Base-by-base conservation (phyloP, 345 rosid genomes). In the Draba incana region DNA sequence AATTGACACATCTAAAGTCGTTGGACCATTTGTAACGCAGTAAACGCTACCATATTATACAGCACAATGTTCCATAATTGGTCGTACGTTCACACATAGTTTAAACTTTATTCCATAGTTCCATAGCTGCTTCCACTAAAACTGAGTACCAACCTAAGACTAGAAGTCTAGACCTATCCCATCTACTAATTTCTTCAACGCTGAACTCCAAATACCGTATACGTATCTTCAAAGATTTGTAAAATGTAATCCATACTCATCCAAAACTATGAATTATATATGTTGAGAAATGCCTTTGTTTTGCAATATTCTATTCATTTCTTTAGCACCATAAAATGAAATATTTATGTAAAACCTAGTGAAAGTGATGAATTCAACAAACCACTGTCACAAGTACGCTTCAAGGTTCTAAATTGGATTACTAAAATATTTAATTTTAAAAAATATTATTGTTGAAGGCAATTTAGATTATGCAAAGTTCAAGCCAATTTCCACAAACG, bases 91-190 rank as follows among this genome's bases (percentile, higher is more conserved):
- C 75, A 62, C 69, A 62, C 75, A 54, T 55, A 63, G 69, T 71
- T 20, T 63, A 55, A 54, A 46, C 57, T 63, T 63, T 71, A 71
- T 63, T 52, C 49, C 54, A 44, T 54, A 45, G 43, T 54, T 35
- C 3, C 39, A 16, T 42, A 62, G 75, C 75, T 52, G 62, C 63
- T 63, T 63, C 76, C 69, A 71, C 64, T 71, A 63, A 63, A 63
- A 71, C 43, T 39, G 70, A 63, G 76, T 71, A 71, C 69, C 75
- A 63, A 31, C 38, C 75, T 71, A 71, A 63, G 58, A 63, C 64
- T 56, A 71, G 75, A 54, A 63, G 58, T 55, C 64, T 56, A 71
- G 75, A 54, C 76, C 60, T 69, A 45, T 53, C 69, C 66, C 59
- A 43, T 43, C 37, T n/a, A 55, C 56, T 15, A 70, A 47, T 62